Percentiles rank a stretch among this genome's conserved stretches.
These are phyloP conservation scores for Crucibulum cyathiforme DNA, from an alignment of 1,284 basidiomycete genomes.

Conservation along the genomic window DNA sequence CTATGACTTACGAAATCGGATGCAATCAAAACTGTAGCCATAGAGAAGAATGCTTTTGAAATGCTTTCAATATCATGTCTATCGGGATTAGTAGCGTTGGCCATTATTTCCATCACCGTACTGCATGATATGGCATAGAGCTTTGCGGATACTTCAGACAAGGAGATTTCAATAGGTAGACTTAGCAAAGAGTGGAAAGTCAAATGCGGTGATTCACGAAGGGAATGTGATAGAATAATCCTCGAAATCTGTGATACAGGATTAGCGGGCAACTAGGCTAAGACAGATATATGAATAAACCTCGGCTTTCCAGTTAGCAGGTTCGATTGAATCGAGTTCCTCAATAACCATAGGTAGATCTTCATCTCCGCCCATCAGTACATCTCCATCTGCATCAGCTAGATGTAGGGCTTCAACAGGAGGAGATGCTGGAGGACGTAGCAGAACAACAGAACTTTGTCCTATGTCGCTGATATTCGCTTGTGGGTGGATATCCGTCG, in stretches of 20 bases:
- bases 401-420: too few relatives aligned
- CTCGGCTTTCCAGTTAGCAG: conserved; percentile 59
- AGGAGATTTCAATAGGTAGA: too few relatives aligned
- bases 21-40: conserved; percentile 41
- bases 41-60: conserved; percentile 43
- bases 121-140: conserved; percentile 49
- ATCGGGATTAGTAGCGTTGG: conserved; percentile 41
- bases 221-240: background rate
- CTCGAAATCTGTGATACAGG: background rate
- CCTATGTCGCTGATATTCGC: too few relatives aligned
- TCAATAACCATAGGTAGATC: conserved; percentile 27
- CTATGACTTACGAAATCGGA: conserved; percentile 48
- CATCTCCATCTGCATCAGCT: conserved; percentile 24
- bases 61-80: conserved; percentile 42
- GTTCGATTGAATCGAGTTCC: conserved; percentile 38
- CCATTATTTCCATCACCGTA: conserved; percentile 55
- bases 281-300: conserved; percentile 36
- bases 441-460: too few relatives aligned
- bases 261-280: background rate
- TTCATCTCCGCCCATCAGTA: conserved; percentile 28
- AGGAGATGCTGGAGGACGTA: too few relatives aligned
- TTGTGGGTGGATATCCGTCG: too few relatives aligned
- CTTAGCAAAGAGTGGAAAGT: too few relatives aligned
- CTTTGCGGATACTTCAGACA: too few relatives aligned
- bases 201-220: too few relatives aligned